phyloP scores from a whole-genome alignment of 768 basidiomycete species.

The Mycena haematopus region DNA sequence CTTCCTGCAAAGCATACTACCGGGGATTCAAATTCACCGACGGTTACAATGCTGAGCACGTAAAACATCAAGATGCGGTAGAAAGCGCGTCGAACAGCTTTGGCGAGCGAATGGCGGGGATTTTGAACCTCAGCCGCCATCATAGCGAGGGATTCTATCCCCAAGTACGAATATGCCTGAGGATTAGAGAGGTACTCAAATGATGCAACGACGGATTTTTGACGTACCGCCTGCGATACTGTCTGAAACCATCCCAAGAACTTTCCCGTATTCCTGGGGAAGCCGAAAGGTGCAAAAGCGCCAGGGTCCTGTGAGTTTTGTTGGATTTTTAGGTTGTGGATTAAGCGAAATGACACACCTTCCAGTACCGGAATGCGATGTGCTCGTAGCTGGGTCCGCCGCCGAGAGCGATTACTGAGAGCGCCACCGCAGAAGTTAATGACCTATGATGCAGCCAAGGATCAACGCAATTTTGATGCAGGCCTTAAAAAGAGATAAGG shows the following conservation, averaged over 20 bases:
- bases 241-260: slow-evolving; percentile 31
- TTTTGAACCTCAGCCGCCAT: slow-evolving; percentile 64
- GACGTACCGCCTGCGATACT: slow-evolving; percentile 24
- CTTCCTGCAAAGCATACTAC: no score
- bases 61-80: slow-evolving; percentile 46
- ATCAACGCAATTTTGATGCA: slow-evolving; percentile 53
- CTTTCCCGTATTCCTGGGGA: slow-evolving; percentile 17
- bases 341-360: neutral
- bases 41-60: slow-evolving; percentile 63
- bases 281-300: slow-evolving; percentile 20
- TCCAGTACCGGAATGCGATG: slow-evolving; percentile 57
- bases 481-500: slow-evolving; percentile 9
- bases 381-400: slow-evolving; percentile 51
- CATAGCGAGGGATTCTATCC: slow-evolving; percentile 56
- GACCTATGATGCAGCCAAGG: slow-evolving; percentile 39
- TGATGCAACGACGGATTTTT: neutral
- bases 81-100: slow-evolving; percentile 65
- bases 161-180: slow-evolving; percentile 68
- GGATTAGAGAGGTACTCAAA: no score
- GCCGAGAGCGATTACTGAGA: slow-evolving; percentile 54
- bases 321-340: neutral
- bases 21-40: slow-evolving; percentile 36
- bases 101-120: slow-evolving; percentile 70
- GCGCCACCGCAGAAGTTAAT: neutral
- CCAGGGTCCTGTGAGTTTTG: slow-evolving; percentile 12